phyloP scores from a whole-genome alignment of 345 rosid species.

The Geranium brycei region DNA sequence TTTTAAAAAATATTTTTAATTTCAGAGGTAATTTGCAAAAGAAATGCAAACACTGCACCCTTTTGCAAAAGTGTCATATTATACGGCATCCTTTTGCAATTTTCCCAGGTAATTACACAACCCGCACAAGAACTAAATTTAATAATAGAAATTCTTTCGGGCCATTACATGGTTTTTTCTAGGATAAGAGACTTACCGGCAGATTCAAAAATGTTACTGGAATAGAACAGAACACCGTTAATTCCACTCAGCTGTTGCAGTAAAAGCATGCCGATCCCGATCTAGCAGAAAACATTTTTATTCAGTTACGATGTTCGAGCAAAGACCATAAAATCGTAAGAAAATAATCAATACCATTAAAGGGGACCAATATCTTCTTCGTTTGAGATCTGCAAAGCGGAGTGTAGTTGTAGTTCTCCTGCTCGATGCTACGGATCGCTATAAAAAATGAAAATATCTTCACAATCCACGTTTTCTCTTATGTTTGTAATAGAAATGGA shows the following conservation, averaged over 20 bases:
- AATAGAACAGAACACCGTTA: slow-evolving; percentile 80
- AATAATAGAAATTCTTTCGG: too few species aligned
- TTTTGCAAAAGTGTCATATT: too few species aligned
- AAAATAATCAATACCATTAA: slow-evolving; percentile 27
- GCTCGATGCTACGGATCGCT: slow-evolving; percentile 79
- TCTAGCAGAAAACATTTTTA: slow-evolving; percentile 31
- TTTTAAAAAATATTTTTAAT: too few species aligned
- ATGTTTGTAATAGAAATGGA: neutral
- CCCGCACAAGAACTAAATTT: neutral
- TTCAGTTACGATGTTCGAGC: slow-evolving; percentile 1
- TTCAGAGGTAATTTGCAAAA: too few species aligned
- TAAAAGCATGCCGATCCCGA: slow-evolving; percentile 76
- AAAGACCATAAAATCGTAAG: slow-evolving; percentile 1
- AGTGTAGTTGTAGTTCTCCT: slow-evolving; percentile 41
- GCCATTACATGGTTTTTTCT: neutral
- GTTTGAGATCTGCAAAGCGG: slow-evolving; percentile 53
- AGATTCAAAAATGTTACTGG: slow-evolving; percentile 59
- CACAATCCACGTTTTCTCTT: neutral
- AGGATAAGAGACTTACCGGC: slow-evolving; percentile 39
- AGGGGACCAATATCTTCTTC: slow-evolving; percentile 55
- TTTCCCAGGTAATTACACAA: neutral
- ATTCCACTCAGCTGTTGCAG: slow-evolving; percentile 88
- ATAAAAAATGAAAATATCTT: slow-evolving; percentile 5
- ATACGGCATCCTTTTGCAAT: too few species aligned
- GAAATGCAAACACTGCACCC: too few species aligned